Percentiles rank a stretch among this genome's conserved stretches.
phyloP scores from a whole-genome alignment of 169 alveolate species.

The Babesia gibsoni region DNA sequence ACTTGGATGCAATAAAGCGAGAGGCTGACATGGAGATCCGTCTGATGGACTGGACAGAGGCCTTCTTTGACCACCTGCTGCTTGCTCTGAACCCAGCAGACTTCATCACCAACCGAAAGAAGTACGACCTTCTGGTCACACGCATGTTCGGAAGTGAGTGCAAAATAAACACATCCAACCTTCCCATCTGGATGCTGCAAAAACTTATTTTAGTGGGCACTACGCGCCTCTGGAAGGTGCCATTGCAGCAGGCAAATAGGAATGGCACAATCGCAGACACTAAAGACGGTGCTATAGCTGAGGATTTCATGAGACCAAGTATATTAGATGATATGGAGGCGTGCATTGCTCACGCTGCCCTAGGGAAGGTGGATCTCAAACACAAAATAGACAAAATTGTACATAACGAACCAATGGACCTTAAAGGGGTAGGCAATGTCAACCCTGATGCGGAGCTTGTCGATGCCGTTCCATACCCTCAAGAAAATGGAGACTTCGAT shows the following conservation, averaged over 20 bases:
- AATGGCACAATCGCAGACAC: neutral
- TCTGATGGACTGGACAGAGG: conserved; percentile 86
- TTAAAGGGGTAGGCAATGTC: neutral
- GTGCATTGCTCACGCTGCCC: conserved; percentile 2
- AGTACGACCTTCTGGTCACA: conserved; percentile 42
- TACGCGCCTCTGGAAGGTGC: conserved; percentile 14
- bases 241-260: conserved; percentile 24
- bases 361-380: neutral
- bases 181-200: conserved; percentile 62
- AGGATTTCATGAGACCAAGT: conserved; percentile 25
- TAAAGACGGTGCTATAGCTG: neutral
- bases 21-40: conserved; percentile 78
- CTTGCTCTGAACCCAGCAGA: conserved; percentile 59
- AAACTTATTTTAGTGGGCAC: conserved; percentile 45
- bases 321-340: conserved; percentile 14
- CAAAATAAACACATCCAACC: conserved; percentile 11
- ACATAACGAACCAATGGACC: conserved; percentile 21
- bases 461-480: no score
- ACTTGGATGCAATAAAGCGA: conserved; percentile 79
- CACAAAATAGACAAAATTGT: conserved; percentile 11
- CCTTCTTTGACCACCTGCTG: conserved; percentile 50
- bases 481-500: no score
- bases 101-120: conserved; percentile 34
- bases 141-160: conserved; percentile 51
- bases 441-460: no score